Percentiles rank a stretch among this genome's conserved stretches.
phyloP scores from a whole-genome alignment of 495 filamentous ascomycete species.

The Tuber magnatum region DNA sequence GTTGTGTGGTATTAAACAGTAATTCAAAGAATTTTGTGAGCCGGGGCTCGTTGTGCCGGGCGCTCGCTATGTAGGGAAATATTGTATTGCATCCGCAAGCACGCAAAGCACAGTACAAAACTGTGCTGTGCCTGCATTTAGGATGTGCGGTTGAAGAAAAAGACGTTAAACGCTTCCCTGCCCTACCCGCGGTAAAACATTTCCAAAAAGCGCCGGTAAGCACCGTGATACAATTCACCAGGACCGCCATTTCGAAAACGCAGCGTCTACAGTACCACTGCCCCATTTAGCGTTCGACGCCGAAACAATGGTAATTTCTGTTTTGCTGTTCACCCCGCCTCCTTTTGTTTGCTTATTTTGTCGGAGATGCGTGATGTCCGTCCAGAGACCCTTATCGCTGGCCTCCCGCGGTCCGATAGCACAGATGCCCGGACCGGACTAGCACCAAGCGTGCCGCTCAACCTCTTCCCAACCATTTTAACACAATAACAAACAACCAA shows the following conservation, averaged over 20 bases:
- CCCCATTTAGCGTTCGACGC: not conserved
- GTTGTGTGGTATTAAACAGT: too few species aligned
- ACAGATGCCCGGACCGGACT: not conserved
- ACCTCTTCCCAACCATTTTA: not conserved
- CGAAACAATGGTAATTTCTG: not conserved
- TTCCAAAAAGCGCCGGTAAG: not conserved
- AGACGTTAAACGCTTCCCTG: not conserved
- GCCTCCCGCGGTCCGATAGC: not conserved
- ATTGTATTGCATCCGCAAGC: not conserved
- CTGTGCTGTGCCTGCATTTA: not conserved
- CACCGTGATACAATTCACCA: not conserved
- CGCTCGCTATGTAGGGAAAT: too few species aligned
- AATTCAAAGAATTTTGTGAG: too few species aligned
- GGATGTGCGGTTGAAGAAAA: not conserved
- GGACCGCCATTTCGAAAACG: not conserved
- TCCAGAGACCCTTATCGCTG: not conserved
- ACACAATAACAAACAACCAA: slow-evolving; percentile 3
- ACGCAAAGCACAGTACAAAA: not conserved
- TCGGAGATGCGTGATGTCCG: not conserved
- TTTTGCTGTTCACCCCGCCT: not conserved
- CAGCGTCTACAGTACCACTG: not conserved
- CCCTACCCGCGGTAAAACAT: not conserved
- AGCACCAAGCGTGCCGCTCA: not conserved
- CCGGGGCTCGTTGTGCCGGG: too few species aligned
- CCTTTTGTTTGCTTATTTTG: not conserved